Percentiles rank a stretch among this genome's conserved stretches.
These are phyloP conservation scores for Heterobasidion parviporum DNA, from an alignment of 1,284 basidiomycete genomes.

Conservation along the genomic window DNA sequence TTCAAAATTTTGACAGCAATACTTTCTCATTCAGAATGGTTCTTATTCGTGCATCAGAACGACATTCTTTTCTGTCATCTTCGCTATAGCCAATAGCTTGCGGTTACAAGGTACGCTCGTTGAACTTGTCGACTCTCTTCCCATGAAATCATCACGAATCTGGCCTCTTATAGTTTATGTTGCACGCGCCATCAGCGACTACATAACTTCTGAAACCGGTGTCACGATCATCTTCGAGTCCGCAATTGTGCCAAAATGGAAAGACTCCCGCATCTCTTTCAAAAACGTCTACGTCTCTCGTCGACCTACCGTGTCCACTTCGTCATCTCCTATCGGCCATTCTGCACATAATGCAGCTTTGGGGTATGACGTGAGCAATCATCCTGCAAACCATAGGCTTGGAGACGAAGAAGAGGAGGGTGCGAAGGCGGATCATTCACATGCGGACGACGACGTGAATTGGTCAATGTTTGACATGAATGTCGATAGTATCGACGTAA, in stretches of 20 bases:
- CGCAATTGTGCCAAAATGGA: constrained; percentile 97
- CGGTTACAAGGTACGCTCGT: constrained; percentile 67
- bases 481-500: constrained; percentile 94
- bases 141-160: neutral
- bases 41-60: constrained; percentile 46
- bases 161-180: constrained; percentile 62
- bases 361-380: constrained; percentile 68
- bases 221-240: constrained; percentile 95
- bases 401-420: constrained; percentile 47
- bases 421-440: constrained; percentile 10
- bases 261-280: constrained; percentile 91
- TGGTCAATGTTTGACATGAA: constrained; percentile 88
- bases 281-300: constrained; percentile 94
- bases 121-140: neutral
- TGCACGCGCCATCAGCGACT: constrained; percentile 85
- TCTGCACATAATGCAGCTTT: constrained; percentile 46
- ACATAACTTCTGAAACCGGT: constrained; percentile 89
- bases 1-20: neutral
- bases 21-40: neutral
- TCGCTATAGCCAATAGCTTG: constrained; percentile 84
- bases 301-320: constrained; percentile 38
- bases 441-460: constrained; percentile 46
- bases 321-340: constrained; percentile 9
- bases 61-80: constrained; percentile 91
- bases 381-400: constrained; percentile 58